phyloP scores from a whole-genome alignment of 208 protist genomes.

The Trypanosoma grayi region DNA sequence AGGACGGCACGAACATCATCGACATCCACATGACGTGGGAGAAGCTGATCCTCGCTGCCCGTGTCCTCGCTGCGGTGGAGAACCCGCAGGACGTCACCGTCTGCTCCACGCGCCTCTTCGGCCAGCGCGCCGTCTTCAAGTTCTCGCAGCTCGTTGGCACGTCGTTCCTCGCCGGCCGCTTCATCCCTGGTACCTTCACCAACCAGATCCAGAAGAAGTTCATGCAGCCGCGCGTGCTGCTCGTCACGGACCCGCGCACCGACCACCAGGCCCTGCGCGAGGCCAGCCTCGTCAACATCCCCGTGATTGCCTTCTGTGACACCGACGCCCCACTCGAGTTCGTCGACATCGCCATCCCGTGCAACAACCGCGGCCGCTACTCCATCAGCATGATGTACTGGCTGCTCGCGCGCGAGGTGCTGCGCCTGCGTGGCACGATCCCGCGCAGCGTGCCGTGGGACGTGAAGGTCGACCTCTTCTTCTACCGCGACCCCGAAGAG shows the following conservation, averaged over 20 bases:
- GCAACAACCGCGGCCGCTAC: conserved; percentile 95
- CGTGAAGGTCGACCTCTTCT: conserved; percentile 99
- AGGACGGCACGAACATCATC: conserved; percentile 95
- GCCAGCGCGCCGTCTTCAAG: conserved; percentile 97
- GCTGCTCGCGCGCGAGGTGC: conserved; percentile 98
- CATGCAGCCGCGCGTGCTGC: conserved; percentile 97
- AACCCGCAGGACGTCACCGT: conserved; percentile 97
- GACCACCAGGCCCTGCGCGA: conserved; percentile 97
- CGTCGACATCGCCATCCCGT: conserved; percentile 99
- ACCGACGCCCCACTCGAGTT: conserved; percentile 95
- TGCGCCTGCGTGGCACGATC: conserved; percentile 95
- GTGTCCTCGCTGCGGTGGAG: conserved; percentile 98
- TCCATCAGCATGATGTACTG: conserved; percentile 99
- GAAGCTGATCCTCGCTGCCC: conserved; percentile 98
- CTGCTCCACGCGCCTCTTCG: conserved; percentile 94
- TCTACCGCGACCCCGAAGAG: conserved; percentile 97
- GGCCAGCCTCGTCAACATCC: conserved; percentile 99
- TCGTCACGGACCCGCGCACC: conserved; percentile 96
- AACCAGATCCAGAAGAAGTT: conserved; percentile 99
- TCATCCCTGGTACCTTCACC: conserved; percentile 99
- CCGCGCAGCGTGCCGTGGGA: conserved; percentile 94
- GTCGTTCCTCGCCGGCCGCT: conserved; percentile 91
- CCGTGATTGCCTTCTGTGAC: conserved; percentile 99
- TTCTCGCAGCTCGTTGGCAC: conserved; percentile 96
- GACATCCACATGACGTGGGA: conserved; percentile 99